Evolutionary conservation across 331 rosid genomes (phyloP).

Genomic region (Cydonia oblonga): DNA sequence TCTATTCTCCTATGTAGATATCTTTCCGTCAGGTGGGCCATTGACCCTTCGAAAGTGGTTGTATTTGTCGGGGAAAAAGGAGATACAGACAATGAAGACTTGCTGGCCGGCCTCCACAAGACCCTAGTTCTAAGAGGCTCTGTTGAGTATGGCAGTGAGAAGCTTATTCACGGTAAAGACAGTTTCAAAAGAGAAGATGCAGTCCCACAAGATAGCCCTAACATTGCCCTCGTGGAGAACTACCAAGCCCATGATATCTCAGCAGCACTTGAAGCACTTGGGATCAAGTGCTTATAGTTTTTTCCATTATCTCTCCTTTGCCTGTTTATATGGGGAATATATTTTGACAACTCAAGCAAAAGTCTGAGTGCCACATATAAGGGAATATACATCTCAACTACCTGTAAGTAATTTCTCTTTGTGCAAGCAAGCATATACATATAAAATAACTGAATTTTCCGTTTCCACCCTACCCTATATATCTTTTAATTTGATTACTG

Average conservation of each 20-base stretch:
- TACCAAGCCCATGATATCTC: slow-evolving; percentile 38
- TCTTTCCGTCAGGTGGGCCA: slow-evolving; percentile 70
- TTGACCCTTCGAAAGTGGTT: slow-evolving; percentile 54
- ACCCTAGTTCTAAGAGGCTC: slow-evolving; percentile 45
- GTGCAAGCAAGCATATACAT: background rate
- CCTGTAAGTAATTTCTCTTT: background rate
- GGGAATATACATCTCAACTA: slow-evolving; percentile 9
- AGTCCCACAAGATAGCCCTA: slow-evolving; percentile 47
- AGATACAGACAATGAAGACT: slow-evolving; percentile 62
- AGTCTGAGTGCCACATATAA: background rate
- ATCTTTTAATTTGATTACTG: background rate
- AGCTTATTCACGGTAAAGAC: slow-evolving; percentile 39
- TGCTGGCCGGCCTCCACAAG: slow-evolving; percentile 61
- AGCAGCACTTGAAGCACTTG: slow-evolving; percentile 35
- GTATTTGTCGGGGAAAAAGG: slow-evolving; percentile 63
- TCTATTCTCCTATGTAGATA: slow-evolving; percentile 36
- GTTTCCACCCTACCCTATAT: background rate
- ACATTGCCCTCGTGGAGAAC: slow-evolving; percentile 28
- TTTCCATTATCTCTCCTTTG: slow-evolving; percentile 1
- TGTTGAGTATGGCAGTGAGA: slow-evolving; percentile 55
- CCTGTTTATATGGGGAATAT: slow-evolving; percentile 5
- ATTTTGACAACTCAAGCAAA: slow-evolving; percentile 8
- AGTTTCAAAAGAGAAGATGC: slow-evolving; percentile 43
- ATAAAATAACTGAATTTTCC: background rate
- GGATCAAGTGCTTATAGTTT: slow-evolving; percentile 19